Percentiles rank a stretch among this genome's conserved stretches.
Conservation (phyloP, 164 flowering plant genomes). For the Brasenia schreberi region DNA sequence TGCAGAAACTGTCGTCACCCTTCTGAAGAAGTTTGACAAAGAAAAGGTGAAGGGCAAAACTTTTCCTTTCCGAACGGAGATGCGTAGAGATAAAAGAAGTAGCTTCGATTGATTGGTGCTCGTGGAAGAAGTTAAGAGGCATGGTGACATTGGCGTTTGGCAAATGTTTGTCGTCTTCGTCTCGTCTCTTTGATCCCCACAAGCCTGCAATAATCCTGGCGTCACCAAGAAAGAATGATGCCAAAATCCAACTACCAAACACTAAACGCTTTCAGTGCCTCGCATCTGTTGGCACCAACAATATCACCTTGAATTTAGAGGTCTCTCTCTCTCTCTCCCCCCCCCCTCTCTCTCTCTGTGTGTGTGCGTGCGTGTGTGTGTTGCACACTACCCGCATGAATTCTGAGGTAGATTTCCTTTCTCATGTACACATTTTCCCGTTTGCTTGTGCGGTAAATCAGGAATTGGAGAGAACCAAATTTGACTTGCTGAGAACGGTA, state of each 20-base stretch:
- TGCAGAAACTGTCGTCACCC: too few relatives aligned
- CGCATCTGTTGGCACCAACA: conserved; percentile 4
- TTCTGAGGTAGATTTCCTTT: not conserved
- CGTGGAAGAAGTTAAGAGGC: not conserved
- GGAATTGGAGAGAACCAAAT: conserved; percentile 45
- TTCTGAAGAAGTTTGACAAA: too few relatives aligned
- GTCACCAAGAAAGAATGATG: too few relatives aligned
- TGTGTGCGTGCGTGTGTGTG: too few relatives aligned
- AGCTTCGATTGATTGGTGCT: too few relatives aligned
- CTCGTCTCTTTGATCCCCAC: not conserved
- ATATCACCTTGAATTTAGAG: not conserved
- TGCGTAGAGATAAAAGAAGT: too few relatives aligned
- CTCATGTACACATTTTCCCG: not conserved
- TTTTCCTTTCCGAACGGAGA: too few relatives aligned
- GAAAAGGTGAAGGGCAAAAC: too few relatives aligned
- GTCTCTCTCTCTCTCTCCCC: conserved; percentile 2
- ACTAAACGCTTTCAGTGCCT: conserved; percentile 1
- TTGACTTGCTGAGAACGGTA: conserved; percentile 38
- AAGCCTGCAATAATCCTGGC: not conserved
- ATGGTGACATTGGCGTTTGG: not conserved
- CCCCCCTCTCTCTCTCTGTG: not conserved
- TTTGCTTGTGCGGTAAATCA: conserved; percentile 7
- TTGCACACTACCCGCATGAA: too few relatives aligned
- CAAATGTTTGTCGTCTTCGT: not conserved
- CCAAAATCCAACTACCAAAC: not conserved